Conservation (phyloP, 1,284 basidiomycete genomes). For the Meira nashicola region DNA sequence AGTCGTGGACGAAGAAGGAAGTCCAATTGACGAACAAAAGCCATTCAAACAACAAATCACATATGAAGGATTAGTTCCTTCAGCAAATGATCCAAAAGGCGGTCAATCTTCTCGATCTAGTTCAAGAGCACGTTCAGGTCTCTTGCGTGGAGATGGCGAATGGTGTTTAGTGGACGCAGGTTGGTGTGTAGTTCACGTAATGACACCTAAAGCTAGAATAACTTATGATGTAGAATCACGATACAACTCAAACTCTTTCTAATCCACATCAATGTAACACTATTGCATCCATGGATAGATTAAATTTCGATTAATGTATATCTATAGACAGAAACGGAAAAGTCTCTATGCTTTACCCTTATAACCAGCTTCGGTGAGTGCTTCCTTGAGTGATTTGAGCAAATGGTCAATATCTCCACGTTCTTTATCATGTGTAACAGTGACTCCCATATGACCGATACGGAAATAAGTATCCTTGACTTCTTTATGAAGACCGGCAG, state of each 20-base stretch:
- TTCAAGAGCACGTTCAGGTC: slow-evolving; percentile 11
- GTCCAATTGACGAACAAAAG: not conserved
- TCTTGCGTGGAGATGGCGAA: slow-evolving; percentile 40
- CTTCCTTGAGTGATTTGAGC: slow-evolving; percentile 64
- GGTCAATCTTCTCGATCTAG: slow-evolving; percentile 14
- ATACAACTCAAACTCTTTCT: not conserved
- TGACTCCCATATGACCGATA: slow-evolving; percentile 78
- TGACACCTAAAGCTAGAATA: slow-evolving; percentile 40
- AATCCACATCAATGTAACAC: too few relatives aligned
- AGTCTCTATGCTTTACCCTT: slow-evolving; percentile 10
- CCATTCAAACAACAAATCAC: not conserved
- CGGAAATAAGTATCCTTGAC: slow-evolving; percentile 66
- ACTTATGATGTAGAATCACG: slow-evolving; percentile 43
- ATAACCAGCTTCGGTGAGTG: slow-evolving; percentile 56
- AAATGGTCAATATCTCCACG: slow-evolving; percentile 68
- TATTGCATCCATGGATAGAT: too few relatives aligned
- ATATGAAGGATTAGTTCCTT: slow-evolving; percentile 37
- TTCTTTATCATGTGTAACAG: slow-evolving; percentile 63
- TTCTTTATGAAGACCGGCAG: slow-evolving; percentile 80
- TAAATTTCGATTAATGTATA: too few relatives aligned
- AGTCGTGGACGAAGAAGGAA: slow-evolving; percentile 15
- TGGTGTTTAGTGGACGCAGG: slow-evolving; percentile 51
- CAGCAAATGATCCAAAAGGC: slow-evolving; percentile 20
- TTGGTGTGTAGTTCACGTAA: slow-evolving; percentile 53
- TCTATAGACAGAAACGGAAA: not conserved